Conservation (phyloP, 1,284 basidiomycete genomes). For the Singerocomus rubriflavus region DNA sequence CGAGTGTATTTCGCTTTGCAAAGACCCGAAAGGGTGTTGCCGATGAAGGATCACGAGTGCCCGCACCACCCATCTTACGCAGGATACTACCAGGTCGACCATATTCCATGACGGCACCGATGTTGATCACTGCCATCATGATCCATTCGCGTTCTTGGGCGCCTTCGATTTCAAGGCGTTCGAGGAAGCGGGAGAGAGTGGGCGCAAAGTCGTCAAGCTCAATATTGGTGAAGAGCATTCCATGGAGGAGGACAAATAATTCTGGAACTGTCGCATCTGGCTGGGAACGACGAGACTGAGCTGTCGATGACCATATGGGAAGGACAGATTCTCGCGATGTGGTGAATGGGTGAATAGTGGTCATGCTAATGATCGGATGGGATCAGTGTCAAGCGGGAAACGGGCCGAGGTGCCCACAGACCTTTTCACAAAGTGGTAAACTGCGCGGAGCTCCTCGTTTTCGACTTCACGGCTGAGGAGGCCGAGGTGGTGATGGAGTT, state of each 20-base stretch:
- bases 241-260: constrained; percentile 89
- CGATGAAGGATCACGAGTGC: constrained; percentile 35
- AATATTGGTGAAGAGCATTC: constrained; percentile 94
- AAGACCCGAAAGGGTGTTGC: constrained; percentile 43
- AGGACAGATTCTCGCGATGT: constrained; percentile 87
- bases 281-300: constrained; percentile 68
- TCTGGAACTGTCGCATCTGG: constrained; percentile 80
- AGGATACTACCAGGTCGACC: constrained; percentile 76
- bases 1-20: constrained; percentile 37
- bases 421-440: constrained; percentile 98
- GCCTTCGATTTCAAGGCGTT: constrained; percentile 79
- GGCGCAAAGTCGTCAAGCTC: constrained; percentile 88
- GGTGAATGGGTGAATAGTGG: constrained; percentile 83
- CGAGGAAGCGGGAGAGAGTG: constrained; percentile 80
- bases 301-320: constrained; percentile 75
- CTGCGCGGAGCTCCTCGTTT: constrained; percentile 78
- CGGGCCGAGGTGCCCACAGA: constrained; percentile 34
- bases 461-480: constrained; percentile 80
- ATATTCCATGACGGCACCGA: constrained; percentile 84
- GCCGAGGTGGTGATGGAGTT: constrained; percentile 94
- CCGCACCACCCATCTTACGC: constrained; percentile 51
- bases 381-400: not conserved
- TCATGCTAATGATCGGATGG: constrained; percentile 55
- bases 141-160: constrained; percentile 90
- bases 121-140: constrained; percentile 89